Conservation (phyloP, 331 rosid genomes). For the Phaseolus coccineus region DNA sequence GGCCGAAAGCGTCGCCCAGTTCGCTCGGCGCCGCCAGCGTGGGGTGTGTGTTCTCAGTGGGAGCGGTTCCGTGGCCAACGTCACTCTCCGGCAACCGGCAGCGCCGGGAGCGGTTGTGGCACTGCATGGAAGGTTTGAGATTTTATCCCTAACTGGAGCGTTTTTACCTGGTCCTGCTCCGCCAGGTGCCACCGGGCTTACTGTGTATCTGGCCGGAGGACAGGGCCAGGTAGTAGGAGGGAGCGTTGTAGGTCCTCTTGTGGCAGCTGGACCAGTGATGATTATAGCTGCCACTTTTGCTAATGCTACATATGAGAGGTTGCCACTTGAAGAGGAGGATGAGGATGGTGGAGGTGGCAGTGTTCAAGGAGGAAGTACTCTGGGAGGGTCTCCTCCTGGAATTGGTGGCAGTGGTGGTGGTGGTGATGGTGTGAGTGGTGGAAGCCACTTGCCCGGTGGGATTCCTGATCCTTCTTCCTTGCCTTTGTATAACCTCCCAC, state of each 20-base stretch:
- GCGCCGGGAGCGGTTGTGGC: conserved; percentile 79
- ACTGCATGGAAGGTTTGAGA: conserved; percentile 90
- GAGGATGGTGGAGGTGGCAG: conserved; percentile 42
- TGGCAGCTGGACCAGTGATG: conserved; percentile 90
- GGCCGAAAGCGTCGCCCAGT: conserved; percentile 75
- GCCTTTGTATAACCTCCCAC: conserved; percentile 70
- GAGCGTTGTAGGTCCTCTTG: conserved; percentile 79
- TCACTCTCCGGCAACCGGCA: conserved; percentile 78
- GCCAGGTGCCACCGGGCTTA: conserved; percentile 78
- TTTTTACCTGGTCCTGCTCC: conserved; percentile 87
- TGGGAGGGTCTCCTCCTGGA: conserved; percentile 55
- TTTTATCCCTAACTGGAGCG: conserved; percentile 76
- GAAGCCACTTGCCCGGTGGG: conserved; percentile 56
- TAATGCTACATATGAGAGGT: conserved; percentile 85
- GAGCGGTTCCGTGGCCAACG: conserved; percentile 86
- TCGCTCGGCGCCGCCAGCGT: conserved; percentile 77
- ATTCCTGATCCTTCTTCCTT: conserved; percentile 69
- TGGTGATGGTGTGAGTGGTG: conserved; percentile 38
- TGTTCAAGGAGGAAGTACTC: conserved; percentile 31
- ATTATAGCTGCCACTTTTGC: conserved; percentile 90
- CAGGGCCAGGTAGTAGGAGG: conserved; percentile 93
- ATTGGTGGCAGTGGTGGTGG: conserved; percentile 52
- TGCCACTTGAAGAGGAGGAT: conserved; percentile 79
- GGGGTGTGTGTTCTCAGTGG: conserved; percentile 94
- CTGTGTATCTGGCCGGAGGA: conserved; percentile 83